Evolutionary conservation across 2,329 filamentous ascomycete species (phyloP).

Genomic region (Exophiala bonariae): DNA sequence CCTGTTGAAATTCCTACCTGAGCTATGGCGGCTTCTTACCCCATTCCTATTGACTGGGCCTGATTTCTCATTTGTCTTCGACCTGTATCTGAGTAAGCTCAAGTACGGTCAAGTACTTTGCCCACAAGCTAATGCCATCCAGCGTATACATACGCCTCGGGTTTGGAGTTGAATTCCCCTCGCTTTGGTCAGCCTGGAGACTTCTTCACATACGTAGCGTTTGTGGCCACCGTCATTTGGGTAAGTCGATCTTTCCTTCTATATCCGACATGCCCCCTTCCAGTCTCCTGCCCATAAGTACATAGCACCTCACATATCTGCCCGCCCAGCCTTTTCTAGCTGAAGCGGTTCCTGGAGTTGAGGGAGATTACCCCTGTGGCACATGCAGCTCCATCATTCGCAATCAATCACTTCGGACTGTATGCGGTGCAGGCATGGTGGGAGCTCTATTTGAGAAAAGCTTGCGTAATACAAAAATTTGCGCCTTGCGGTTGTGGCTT

Average conservation of each 20-base stretch:
- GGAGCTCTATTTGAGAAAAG: conserved; percentile 73
- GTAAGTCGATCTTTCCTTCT: conserved; percentile 60
- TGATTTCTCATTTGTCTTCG: conserved; percentile 62
- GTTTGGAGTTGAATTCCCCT: conserved; percentile 69
- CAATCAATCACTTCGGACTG: conserved; percentile 58
- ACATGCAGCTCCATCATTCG: conserved; percentile 65
- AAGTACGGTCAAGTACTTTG: too few relatives aligned
- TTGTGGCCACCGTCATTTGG: conserved; percentile 69
- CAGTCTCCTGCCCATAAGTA: conserved; percentile 16
- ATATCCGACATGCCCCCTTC: conserved; percentile 25
- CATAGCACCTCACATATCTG: conserved; percentile 68
- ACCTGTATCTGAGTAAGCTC: conserved; percentile 68
- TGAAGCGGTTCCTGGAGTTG: conserved; percentile 82
- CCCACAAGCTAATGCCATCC: conserved; percentile 7
- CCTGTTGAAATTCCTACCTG: conserved; percentile 60
- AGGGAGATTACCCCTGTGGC: conserved; percentile 76
- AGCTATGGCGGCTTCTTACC: conserved; percentile 61
- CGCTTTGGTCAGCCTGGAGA: conserved; percentile 76
- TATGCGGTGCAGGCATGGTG: conserved; percentile 72
- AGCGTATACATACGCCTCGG: conserved; percentile 76
- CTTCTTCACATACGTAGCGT: conserved; percentile 76
- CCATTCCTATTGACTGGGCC: conserved; percentile 60
- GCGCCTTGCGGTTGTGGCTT: conserved; percentile 64
- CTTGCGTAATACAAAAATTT: conserved; percentile 53
- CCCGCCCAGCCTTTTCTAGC: conserved; percentile 71